Percentiles rank a stretch among this genome's conserved stretches.
phyloP scores from a whole-genome alignment of 2,329 filamentous ascomycete genomes.

The Fusarium sp. region DNA sequence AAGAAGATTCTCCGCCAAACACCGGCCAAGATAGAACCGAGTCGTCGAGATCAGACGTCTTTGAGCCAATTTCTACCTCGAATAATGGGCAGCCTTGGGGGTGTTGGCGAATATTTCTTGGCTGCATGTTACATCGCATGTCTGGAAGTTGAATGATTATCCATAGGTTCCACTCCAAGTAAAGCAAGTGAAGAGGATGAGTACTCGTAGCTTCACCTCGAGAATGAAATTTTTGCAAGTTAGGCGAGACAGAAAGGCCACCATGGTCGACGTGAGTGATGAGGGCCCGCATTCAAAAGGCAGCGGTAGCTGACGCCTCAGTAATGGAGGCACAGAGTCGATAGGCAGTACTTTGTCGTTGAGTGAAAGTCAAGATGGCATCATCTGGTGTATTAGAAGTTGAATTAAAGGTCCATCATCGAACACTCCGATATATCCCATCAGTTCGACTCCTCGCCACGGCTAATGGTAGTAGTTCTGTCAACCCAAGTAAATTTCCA shows the following conservation, averaged over 20 bases:
- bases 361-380: background rate
- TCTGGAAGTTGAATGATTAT: background rate
- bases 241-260: background rate
- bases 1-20: background rate
- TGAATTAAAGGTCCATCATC: background rate
- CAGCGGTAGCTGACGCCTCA: background rate
- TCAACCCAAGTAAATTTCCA: background rate
- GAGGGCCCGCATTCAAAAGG: background rate
- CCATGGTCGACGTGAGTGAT: background rate
- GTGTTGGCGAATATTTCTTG: background rate
- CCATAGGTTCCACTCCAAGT: background rate
- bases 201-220: background rate
- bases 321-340: background rate
- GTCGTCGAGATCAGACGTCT: background rate
- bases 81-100: background rate
- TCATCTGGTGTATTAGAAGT: background rate
- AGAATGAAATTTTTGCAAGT: background rate
- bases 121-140: background rate
- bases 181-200: background rate
- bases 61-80: background rate
- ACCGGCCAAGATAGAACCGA: background rate
- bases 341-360: background rate
- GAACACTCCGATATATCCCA: background rate
- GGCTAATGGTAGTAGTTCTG: background rate
- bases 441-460: background rate